Evolutionary conservation across 2,329 filamentous ascomycete species (phyloP), one percentile per base, ranked within the genome.

Genomic region (Bimuria novae-zelandiae): DNA sequence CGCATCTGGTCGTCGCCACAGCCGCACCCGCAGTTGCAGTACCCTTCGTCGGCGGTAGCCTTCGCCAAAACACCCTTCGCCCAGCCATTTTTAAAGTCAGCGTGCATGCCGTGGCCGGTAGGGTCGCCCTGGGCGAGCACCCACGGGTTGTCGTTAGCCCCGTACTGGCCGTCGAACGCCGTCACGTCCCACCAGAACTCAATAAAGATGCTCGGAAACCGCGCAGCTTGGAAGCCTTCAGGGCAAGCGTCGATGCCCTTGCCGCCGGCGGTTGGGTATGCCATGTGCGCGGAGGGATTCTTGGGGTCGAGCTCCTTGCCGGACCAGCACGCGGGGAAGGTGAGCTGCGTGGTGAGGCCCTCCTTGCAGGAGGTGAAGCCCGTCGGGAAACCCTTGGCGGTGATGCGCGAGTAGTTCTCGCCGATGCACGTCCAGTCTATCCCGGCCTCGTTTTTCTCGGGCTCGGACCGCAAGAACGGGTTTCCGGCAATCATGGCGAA

Each of bases 131-230:
- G 69, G 25, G 71, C 60, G 22, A 75, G 55, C 3, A 70, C 65
- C 70, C 70, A 75, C 0, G 72, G 72, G 29, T 55, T 54, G 33
- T 61, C 59, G 49, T 65, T 60, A 21, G 65, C 53, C 22, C 56
- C 61, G 52, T 73, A 75, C 29, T 69, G 59, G 17, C 63, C 65
- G 42, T 71, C 62, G 48, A 74, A 75, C 1, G 60, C 54, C 2
- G 63, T 64, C 40, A 71, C 56, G 48, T 74, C 70, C 45, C 71
- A 75, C 71, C 71, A 74, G 54, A 73, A 74, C 55, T 75, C 72
- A 17, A 74, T 68, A 59, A 75, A 74, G 49, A 75, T 70, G 32
- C 64, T 65, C 10, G 72, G 72, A 59, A 75, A 71, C 10, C 70
- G 64, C 16, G 68, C 68, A 25, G 56, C 61, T 23, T 67, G 62